phyloP scores from a whole-genome alignment of 2,329 filamentous ascomycete species.

The Fusarium tjaetaba region DNA sequence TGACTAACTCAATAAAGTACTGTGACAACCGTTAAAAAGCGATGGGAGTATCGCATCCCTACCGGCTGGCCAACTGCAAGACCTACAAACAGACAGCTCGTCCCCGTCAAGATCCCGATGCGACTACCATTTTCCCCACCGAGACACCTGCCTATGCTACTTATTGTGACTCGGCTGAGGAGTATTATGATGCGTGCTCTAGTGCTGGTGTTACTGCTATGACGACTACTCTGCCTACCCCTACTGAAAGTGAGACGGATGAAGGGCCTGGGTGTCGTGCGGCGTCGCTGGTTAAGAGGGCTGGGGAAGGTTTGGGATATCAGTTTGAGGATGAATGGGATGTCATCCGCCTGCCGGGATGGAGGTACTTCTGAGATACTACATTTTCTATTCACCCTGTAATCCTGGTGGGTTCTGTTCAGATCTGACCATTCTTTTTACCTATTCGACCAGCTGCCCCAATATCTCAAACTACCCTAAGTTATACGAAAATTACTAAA shows the following conservation, averaged over 20 bases:
- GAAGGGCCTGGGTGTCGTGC: neutral
- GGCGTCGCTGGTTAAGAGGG: neutral
- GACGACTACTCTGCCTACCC: neutral
- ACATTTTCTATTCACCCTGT: neutral
- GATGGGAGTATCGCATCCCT: neutral
- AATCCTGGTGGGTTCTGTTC: too few relatives aligned
- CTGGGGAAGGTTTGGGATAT: neutral
- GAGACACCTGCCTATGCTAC: neutral
- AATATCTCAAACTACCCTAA: too few relatives aligned
- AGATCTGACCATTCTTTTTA: too few relatives aligned
- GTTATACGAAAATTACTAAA: too few relatives aligned
- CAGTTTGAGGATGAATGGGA: neutral
- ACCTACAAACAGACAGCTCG: neutral
- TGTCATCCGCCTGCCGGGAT: rapidly evolving
- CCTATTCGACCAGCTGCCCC: too few relatives aligned
- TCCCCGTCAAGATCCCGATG: neutral
- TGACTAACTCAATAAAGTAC: too few relatives aligned
- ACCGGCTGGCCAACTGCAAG: neutral
- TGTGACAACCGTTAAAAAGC: neutral
- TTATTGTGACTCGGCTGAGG: neutral
- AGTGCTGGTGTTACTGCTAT: neutral
- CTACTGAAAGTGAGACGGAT: neutral
- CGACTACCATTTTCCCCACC: neutral
- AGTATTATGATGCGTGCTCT: neutral
- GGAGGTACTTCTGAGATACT: neutral